phyloP scores from a whole-genome alignment of 2,329 filamentous ascomycete species.

The Alternaria viburni region DNA sequence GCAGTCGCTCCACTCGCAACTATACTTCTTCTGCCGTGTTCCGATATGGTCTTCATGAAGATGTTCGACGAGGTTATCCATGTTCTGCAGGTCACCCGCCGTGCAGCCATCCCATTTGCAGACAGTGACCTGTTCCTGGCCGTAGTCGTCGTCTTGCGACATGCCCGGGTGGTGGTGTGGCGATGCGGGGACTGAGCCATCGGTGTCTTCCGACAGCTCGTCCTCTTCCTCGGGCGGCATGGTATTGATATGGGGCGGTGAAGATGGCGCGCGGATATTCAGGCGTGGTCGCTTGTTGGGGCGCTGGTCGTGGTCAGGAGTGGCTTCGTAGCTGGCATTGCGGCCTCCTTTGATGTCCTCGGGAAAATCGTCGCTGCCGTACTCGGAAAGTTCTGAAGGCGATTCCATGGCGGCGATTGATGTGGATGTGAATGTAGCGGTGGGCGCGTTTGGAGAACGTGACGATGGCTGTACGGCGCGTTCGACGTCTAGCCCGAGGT shows the following conservation, averaged over 20 bases:
- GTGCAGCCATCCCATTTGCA: slow-evolving; percentile 60
- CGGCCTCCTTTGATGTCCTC: slow-evolving; percentile 61
- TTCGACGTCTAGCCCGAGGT: slow-evolving; percentile 9
- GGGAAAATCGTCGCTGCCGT: slow-evolving; percentile 67
- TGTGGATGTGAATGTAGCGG: background rate
- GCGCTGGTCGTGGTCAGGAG: slow-evolving; percentile 52
- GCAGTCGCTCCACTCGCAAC: slow-evolving; percentile 97
- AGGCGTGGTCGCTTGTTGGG: slow-evolving; percentile 48
- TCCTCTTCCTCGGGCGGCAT: slow-evolving; percentile 49
- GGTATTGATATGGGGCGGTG: slow-evolving; percentile 34
- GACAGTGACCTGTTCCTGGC: slow-evolving; percentile 54
- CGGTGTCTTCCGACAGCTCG: slow-evolving; percentile 89
- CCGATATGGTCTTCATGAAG: slow-evolving; percentile 91
- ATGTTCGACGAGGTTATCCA: slow-evolving; percentile 59
- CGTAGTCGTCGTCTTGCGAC: slow-evolving; percentile 51
- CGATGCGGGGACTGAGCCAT: slow-evolving; percentile 71
- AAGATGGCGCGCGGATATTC: slow-evolving; percentile 44
- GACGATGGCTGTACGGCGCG: slow-evolving; percentile 11
- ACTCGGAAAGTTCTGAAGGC: slow-evolving; percentile 69
- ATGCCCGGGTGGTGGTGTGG: slow-evolving; percentile 51
- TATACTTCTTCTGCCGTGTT: slow-evolving; percentile 91
- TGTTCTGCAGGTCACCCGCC: slow-evolving; percentile 57
- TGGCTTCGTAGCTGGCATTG: slow-evolving; percentile 54
- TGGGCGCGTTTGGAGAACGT: slow-evolving; percentile 12
- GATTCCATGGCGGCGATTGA: slow-evolving; percentile 53